phyloP scores from a whole-genome alignment of 257 asterid species.

The Plectranthus barbatus region DNA sequence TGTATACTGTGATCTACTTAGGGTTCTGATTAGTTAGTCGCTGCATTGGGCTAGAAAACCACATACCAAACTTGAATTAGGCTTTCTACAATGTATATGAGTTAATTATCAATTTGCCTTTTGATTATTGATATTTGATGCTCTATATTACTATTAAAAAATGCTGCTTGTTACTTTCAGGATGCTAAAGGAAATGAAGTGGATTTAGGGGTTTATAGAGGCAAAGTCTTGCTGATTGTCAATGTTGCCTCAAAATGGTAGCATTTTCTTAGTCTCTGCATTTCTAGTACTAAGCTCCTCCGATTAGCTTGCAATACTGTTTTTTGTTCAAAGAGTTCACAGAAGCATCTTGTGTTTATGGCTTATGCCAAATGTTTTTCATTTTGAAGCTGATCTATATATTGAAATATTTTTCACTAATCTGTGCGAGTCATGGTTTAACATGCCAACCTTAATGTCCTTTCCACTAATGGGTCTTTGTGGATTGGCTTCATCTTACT shows the following conservation, averaged over 20 bases:
- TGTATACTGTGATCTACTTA: not conserved
- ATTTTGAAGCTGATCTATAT: not conserved
- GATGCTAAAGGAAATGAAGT: constrained; percentile 39
- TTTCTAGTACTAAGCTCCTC: not conserved
- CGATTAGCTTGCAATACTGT: not conserved
- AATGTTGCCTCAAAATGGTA: constrained; percentile 82
- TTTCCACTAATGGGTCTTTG: not conserved
- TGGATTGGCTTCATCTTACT: not conserved
- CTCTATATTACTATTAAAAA: no score
- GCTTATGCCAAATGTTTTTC: not conserved
- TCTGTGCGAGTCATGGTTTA: not conserved
- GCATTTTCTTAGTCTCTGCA: not conserved
- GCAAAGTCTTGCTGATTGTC: constrained; percentile 44
- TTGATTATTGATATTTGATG: not conserved
- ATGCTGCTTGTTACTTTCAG: constrained; percentile 21
- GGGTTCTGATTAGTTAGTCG: not conserved
- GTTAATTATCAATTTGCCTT: no score
- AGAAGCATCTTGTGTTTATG: not conserved
- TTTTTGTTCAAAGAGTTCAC: not conserved
- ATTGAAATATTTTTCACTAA: not conserved
- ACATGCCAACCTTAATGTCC: not conserved
- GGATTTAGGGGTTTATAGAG: constrained; percentile 32
- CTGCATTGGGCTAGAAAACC: no score
- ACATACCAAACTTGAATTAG: no score
- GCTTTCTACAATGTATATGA: no score